These are phyloP conservation scores for Pyrus hybrid DNA, from an alignment of 331 rosid species.

Conservation along the genomic window DNA sequence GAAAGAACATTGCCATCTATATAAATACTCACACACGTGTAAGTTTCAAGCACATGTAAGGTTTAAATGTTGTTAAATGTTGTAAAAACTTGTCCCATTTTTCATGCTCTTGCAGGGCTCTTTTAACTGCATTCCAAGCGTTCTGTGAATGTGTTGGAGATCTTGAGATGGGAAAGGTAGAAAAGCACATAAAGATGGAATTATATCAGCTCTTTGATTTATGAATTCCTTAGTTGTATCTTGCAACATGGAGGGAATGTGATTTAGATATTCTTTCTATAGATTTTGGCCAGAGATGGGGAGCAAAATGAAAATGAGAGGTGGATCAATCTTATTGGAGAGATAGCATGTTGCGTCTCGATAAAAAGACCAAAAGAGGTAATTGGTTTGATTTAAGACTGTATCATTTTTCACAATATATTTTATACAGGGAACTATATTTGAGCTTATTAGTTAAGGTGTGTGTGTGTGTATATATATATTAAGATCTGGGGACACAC, in stretches of 20 bases:
- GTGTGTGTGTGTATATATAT: too few relatives aligned
- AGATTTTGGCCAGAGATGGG: slow-evolving; percentile 97
- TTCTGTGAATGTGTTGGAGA: slow-evolving; percentile 99
- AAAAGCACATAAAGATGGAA: not conserved
- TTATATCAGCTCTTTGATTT: not conserved
- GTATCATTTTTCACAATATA: not conserved
- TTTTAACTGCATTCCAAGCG: slow-evolving; percentile 89
- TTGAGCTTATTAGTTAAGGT: not conserved
- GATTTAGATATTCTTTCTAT: slow-evolving; percentile 10
- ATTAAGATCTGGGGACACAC: too few relatives aligned
- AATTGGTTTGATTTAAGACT: slow-evolving; percentile 18
- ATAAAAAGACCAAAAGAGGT: slow-evolving; percentile 99
- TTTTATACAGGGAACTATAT: not conserved
- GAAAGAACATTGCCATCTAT: not conserved
- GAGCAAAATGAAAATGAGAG: slow-evolving; percentile 79
- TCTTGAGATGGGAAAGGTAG: slow-evolving; percentile 99
- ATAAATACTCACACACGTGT: not conserved
- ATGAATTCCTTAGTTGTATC: not conserved
- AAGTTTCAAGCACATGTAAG: not conserved
- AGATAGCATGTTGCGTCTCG: slow-evolving; percentile 80
- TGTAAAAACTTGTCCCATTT: slow-evolving; percentile 10
- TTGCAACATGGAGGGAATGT: not conserved
- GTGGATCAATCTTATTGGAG: slow-evolving; percentile 93
- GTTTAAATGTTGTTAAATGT: not conserved
- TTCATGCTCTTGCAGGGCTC: slow-evolving; percentile 55